Conservation (phyloP, 768 basidiomycete species). For the Zangia roseola region DNA sequence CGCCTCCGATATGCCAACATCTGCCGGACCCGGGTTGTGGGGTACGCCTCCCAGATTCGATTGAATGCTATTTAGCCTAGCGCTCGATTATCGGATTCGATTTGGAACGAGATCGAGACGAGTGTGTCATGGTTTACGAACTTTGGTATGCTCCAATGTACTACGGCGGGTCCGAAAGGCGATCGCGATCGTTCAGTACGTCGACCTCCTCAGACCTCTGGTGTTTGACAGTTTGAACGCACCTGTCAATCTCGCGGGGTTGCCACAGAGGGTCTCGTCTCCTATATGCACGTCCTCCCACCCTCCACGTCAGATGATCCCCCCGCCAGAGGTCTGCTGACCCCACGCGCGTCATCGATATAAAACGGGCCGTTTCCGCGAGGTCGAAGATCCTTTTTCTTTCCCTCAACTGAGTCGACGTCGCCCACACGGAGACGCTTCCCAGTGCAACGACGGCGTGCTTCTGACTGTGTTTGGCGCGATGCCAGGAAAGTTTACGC, state of each 20-base stretch:
- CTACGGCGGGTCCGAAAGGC: not conserved
- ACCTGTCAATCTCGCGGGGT: not conserved
- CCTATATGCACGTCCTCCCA: not conserved
- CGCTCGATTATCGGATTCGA: not conserved
- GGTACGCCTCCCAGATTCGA: not conserved
- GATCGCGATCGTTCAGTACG: conserved; percentile 5
- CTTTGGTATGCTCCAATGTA: too few species aligned
- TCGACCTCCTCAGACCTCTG: too few species aligned
- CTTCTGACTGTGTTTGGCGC: not conserved
- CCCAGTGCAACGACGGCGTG: too few species aligned
- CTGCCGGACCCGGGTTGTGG: too few species aligned
- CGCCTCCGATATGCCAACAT: too few species aligned
- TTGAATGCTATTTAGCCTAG: too few species aligned
- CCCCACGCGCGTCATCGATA: not conserved
- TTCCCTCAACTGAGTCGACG: conserved; percentile 6
- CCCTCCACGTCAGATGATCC: conserved; percentile 1
- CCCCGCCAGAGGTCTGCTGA: too few species aligned
- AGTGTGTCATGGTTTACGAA: too few species aligned
- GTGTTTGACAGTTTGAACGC: not conserved
- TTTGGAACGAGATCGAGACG: conserved; percentile 5
- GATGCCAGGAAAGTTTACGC: conserved; percentile 42
- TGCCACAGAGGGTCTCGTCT: not conserved
- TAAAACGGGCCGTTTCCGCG: not conserved
- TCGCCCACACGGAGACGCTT: too few species aligned
- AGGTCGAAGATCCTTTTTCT: not conserved